Conservation (phyloP, 2,329 filamentous ascomycete genomes). For the Ramularia endophylla region DNA sequence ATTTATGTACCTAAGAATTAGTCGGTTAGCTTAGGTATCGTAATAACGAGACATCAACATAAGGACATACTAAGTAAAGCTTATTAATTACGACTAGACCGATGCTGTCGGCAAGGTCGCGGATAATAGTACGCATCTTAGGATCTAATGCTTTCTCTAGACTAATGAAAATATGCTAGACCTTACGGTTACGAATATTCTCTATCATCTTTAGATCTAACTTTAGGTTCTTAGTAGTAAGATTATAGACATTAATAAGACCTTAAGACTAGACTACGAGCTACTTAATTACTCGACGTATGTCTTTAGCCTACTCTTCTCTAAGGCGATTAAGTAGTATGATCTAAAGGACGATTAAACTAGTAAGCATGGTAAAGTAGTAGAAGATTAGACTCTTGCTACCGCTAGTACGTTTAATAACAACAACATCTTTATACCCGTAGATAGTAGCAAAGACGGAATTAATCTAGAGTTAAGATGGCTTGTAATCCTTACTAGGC, state of each 20-base stretch:
- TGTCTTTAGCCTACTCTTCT: not conserved
- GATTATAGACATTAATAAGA: not conserved
- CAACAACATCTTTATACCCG: not conserved
- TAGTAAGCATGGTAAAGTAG: not conserved
- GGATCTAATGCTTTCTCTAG: not conserved
- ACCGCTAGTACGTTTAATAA: not conserved
- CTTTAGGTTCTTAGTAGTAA: not conserved
- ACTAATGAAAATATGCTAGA: not conserved
- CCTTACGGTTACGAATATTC: not conserved
- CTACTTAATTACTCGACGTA: not conserved
- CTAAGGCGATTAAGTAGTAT: not conserved
- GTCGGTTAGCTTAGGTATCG: too few species aligned
- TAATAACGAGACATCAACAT: too few species aligned
- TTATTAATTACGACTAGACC: not conserved
- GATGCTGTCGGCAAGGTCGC: too few species aligned
- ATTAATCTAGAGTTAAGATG: not conserved
- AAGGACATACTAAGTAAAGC: not conserved
- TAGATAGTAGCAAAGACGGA: not conserved
- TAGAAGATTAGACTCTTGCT: not conserved
- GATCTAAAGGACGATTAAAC: not conserved
- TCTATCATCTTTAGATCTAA: not conserved
- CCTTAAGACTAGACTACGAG: not conserved
- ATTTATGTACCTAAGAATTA: too few species aligned
- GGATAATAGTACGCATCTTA: not conserved
- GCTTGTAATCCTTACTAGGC: too few species aligned